Conservation (phyloP, 2,329 filamentous ascomycete genomes). For the Myriosclerotinia scirpicola region DNA sequence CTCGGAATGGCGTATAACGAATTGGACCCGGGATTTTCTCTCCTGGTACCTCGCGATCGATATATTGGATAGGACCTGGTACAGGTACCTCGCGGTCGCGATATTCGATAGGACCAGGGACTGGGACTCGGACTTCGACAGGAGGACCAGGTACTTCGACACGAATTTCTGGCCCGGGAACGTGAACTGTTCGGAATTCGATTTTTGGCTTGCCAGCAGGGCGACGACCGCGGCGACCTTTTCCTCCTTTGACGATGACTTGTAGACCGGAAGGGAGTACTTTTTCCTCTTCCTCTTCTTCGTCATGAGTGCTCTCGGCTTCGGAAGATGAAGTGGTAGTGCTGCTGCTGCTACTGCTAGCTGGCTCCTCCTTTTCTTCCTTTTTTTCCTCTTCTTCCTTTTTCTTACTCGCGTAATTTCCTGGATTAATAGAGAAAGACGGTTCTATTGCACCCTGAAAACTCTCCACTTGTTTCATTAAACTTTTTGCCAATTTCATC, state of each 20-base stretch:
- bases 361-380: not conserved
- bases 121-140: not conserved
- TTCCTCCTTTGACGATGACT: not conserved
- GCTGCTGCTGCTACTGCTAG: not conserved
- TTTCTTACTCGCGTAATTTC: too few species aligned
- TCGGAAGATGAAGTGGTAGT: not conserved
- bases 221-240: not conserved
- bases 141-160: not conserved
- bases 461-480: too few species aligned
- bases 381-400: too few species aligned
- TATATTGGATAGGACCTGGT: not conserved
- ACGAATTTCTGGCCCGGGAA: not conserved
- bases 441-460: too few species aligned
- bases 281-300: not conserved
- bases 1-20: conserved; percentile 18
- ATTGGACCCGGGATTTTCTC: not conserved
- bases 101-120: conserved; percentile 4
- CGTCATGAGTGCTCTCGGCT: not conserved
- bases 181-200: not conserved
- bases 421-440: too few species aligned
- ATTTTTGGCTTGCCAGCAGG: not conserved
- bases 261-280: not conserved
- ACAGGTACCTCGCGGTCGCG: not conserved
- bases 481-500: too few species aligned
- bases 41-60: not conserved